A percentile compares a stretch with the other conserved stretches of the same genome.
Evolutionary conservation across 83 land plant species (phyloP).

Genomic region (Isoetes engelmannii): DNA sequence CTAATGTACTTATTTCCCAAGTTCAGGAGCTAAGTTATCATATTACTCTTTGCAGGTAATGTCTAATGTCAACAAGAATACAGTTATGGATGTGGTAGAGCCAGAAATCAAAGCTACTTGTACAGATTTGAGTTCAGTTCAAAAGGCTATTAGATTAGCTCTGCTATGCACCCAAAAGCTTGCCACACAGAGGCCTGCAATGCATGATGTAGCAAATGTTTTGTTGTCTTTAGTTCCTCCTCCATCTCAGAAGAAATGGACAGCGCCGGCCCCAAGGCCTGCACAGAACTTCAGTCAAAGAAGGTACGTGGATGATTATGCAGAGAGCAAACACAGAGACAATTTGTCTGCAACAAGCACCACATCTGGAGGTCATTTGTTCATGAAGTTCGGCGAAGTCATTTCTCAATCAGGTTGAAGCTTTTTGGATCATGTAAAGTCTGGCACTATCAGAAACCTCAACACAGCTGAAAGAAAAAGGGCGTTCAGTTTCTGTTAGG

Average conservation of each 20-base stretch:
- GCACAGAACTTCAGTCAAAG: background rate
- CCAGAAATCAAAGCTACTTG: constrained; percentile 65
- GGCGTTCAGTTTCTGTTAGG: too few species aligned
- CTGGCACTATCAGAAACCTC: too few species aligned
- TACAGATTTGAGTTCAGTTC: constrained; percentile 64
- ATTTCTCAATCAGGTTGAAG: constrained; percentile 42
- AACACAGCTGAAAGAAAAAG: too few species aligned
- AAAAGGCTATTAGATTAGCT: constrained; percentile 83
- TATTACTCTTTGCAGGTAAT: constrained; percentile 41
- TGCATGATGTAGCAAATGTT: constrained; percentile 90
- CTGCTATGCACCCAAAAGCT: constrained; percentile 77
- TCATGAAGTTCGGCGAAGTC: constrained; percentile 71
- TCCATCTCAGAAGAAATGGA: constrained; percentile 15
- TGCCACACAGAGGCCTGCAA: constrained; percentile 75
- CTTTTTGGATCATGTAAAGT: too few species aligned
- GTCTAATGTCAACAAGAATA: constrained; percentile 61
- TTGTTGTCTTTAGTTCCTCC: constrained; percentile 50
- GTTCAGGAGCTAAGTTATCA: too few species aligned
- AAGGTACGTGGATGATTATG: constrained; percentile 44
- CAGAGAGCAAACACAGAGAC: constrained; percentile 51
- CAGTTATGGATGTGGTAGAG: constrained; percentile 77
- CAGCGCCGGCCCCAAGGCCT: constrained; percentile 7
- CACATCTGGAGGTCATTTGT: constrained; percentile 72
- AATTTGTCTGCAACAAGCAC: constrained; percentile 48
- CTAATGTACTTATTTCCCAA: too few species aligned